Evolutionary conservation across 768 basidiomycete genomes (phyloP), one percentile per base, ranked within the genome.

Genomic region (Boletellus sp.): DNA sequence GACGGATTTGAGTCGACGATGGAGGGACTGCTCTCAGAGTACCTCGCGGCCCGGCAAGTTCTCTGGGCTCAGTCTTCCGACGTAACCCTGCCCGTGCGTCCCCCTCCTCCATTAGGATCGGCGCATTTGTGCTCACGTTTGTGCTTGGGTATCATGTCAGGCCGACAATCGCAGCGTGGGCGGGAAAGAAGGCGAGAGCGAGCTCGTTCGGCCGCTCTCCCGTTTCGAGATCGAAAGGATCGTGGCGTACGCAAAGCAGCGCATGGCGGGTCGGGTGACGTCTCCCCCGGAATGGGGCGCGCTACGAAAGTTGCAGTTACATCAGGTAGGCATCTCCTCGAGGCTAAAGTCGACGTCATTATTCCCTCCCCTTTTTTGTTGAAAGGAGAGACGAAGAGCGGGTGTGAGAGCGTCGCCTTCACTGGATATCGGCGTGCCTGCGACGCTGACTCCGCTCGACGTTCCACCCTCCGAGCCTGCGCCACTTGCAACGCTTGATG

Each of bases 261-360:
- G 39, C 34, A 12, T 37, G 22, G 50, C 20, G 4, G 52, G 52
- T 8, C 46, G 63, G 17, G 43, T 50, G 32, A 50, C 55, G 42
- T 62, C 67, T 13, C 46, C 64, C 36, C 54, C 58, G 5, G 70
- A 76, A 37, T 62, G 64, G 19, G 65, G 79, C 23, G 53, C 64
- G 23, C 37, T 70, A 43, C 71, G 78, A 40, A 80, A 76, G 55
- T 66, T 82, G 40, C 77, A 75, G 58, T 47, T 83, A 13, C 65
- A 64, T 31, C 73, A 70, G 39, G 66, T 68, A 47, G 0, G 63
- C 28, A 3, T 24, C n/a, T 10, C 2, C 20, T 7, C 40, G 20
- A n/a, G 6, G 6, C 9, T 17, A 17, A 17, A n/a, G 26, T 6
- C 7, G 4, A 17, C 7, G 13, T 22, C 17, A 16, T 34, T 23